Conservation (phyloP, 164 flowering plant species). For the Platanus orientalis region DNA sequence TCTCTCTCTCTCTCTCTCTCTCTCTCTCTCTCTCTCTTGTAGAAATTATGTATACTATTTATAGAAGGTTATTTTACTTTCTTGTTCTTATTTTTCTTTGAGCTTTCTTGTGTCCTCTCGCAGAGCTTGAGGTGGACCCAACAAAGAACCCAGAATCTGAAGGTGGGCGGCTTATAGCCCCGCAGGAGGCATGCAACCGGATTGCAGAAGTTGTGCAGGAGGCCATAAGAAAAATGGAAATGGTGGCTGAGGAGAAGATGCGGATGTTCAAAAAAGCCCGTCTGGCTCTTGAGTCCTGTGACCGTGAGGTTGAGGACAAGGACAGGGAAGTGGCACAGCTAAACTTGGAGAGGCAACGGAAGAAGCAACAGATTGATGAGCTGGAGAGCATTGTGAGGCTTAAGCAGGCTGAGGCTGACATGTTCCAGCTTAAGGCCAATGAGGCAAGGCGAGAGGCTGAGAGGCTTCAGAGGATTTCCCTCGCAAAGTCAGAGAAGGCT, state of each 20-base stretch:
- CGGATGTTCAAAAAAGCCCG: constrained; percentile 84
- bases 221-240: constrained; percentile 94
- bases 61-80: no score
- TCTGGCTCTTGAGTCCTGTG: constrained; percentile 69
- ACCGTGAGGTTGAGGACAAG: constrained; percentile 84
- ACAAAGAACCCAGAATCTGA: constrained; percentile 60
- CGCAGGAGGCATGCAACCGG: constrained; percentile 87
- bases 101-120: not conserved
- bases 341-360: constrained; percentile 70
- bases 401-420: constrained; percentile 94
- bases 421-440: constrained; percentile 92
- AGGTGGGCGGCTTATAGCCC: constrained; percentile 69
- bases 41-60: no score
- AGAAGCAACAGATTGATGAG: constrained; percentile 83
- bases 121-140: constrained; percentile 78
- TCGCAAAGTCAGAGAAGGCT: constrained; percentile 78
- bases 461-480: constrained; percentile 77
- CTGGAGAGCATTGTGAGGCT: constrained; percentile 88
- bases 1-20: no score
- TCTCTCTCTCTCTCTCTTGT: no score
- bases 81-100: not conserved
- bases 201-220: constrained; percentile 95
- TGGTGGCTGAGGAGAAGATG: constrained; percentile 93
- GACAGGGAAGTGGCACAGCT: constrained; percentile 72
- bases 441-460: constrained; percentile 96